Base-by-base conservation (phyloP, 768 basidiomycete species). In the Neoboletus magnificus region DNA sequence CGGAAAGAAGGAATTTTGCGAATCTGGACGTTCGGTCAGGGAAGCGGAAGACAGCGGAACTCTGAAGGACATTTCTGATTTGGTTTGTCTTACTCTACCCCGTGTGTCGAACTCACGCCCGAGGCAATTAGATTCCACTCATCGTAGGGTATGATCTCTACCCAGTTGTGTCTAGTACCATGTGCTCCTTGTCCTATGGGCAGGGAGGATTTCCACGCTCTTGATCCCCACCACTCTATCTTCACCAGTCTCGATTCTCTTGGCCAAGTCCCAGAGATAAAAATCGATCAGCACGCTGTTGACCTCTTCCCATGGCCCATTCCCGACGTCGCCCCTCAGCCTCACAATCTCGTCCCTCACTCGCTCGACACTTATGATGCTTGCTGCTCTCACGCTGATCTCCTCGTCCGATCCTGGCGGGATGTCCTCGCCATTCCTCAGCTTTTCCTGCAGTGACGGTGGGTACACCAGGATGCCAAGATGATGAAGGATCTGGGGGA, bases 401-500 rank as follows among this genome's bases (percentile, higher is more conserved):
- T 95, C 93, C 57, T 91, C 86, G 30, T 71, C 73, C 1, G 79
- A 84, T 1, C 89, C 91, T 0, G 78, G 74, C 1, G 72, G 65
- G 18, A 95, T 63, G 37, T 71, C 56, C 8, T 71, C 68, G 8
- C 80, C 77, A 3, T 75, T 61, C 3, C 65, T 65, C 39, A 94
- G 78, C 37, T 77, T 73, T 18, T 71, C 68, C n/a, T 80, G 64
- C 52, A 96, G 79, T 7, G 78, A 68, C 0, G 79, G 71, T 0
- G 91, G 84, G 72, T 95, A 95, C 2, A 78, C 71, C 42, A 95
- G 75, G 60, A 94, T 85, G 37, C 79, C 76, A 8, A 95, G 78
- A 65, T 92, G 91, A 71, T 95, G 89, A 29, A 96, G 73, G 54
- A 95, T 90, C 67, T 95, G 93, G 2, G 93, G 93, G 6, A 96